Evolutionary conservation across 192 early-diverging fungal genomes (phyloP).

Genomic region (Linderina pennispora): DNA sequence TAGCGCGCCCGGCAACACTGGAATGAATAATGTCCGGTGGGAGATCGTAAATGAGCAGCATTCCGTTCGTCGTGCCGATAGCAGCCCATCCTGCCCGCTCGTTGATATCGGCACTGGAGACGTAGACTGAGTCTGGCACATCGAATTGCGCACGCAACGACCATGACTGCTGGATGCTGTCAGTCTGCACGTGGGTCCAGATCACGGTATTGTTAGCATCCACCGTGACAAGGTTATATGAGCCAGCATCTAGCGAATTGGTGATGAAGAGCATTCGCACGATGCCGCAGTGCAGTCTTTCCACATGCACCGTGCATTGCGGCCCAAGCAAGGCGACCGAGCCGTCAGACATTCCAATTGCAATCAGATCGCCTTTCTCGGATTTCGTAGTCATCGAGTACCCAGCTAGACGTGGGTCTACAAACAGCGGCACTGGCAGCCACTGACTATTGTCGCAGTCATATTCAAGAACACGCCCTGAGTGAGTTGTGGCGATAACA

Average conservation of each 20-base stretch:
- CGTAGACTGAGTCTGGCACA: neutral
- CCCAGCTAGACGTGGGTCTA: constrained; percentile 7
- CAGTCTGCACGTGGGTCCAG: constrained; percentile 2
- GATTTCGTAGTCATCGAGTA: constrained; percentile 13
- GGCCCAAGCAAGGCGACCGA: constrained; percentile 5
- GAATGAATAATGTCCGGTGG: neutral
- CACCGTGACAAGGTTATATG: constrained; percentile 6
- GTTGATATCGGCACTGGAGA: constrained; percentile 9
- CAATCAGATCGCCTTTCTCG: constrained; percentile 5
- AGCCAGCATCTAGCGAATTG: too few species aligned
- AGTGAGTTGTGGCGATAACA: constrained; percentile 36
- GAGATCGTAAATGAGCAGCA: constrained; percentile 4
- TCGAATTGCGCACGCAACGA: neutral
- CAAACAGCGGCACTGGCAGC: too few species aligned
- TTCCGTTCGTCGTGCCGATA: constrained; percentile 10
- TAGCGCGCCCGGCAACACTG: neutral
- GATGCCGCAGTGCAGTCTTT: too few species aligned
- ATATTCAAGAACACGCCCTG: constrained; percentile 31
- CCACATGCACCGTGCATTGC: too few species aligned
- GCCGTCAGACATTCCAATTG: constrained; percentile 33
- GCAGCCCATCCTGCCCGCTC: constrained; percentile 5
- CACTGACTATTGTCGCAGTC: neutral
- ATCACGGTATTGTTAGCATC: neutral
- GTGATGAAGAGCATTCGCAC: too few species aligned
- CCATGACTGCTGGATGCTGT: neutral